Evolutionary conservation across 2,329 filamentous ascomycete genomes (phyloP).

Genomic region (Leptographium lundbergii): DNA sequence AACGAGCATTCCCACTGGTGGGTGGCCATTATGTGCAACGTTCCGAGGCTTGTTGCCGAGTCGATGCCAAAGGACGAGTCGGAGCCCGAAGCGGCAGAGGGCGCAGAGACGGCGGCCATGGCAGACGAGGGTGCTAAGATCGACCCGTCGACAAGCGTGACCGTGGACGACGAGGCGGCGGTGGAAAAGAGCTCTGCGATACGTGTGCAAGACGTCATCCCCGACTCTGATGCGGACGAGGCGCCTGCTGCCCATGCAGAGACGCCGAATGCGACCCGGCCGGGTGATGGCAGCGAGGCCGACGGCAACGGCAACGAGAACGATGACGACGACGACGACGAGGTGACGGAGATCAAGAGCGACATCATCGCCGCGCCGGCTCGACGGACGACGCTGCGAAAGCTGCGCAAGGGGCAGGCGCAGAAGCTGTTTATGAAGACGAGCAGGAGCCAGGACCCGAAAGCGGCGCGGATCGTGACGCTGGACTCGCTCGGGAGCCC

Average conservation of each 20-base stretch:
- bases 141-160: background rate
- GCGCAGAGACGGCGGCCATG: background rate
- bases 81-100: background rate
- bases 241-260: no score
- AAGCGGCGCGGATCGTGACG: constrained; percentile 62
- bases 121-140: background rate
- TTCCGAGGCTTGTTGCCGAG: constrained; percentile 44
- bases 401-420: background rate
- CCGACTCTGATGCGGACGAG: background rate
- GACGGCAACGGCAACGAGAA: background rate
- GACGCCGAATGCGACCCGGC: background rate
- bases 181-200: no score
- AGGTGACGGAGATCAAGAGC: constrained; percentile 7
- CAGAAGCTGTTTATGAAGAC: constrained; percentile 20
- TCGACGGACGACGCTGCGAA: no score
- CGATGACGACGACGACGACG: constrained; percentile 6
- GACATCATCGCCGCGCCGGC: constrained; percentile 1
- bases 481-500: constrained; percentile 68
- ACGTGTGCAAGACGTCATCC: no score
- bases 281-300: background rate
- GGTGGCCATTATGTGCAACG: constrained; percentile 86
- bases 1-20: constrained; percentile 89
- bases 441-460: constrained; percentile 30
- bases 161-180: background rate
- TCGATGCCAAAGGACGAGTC: background rate